Evolutionary conservation across 805 yeast species (phyloP), one percentile per base, ranked within the genome.

Genomic region (Candida cerambycidarum): DNA sequence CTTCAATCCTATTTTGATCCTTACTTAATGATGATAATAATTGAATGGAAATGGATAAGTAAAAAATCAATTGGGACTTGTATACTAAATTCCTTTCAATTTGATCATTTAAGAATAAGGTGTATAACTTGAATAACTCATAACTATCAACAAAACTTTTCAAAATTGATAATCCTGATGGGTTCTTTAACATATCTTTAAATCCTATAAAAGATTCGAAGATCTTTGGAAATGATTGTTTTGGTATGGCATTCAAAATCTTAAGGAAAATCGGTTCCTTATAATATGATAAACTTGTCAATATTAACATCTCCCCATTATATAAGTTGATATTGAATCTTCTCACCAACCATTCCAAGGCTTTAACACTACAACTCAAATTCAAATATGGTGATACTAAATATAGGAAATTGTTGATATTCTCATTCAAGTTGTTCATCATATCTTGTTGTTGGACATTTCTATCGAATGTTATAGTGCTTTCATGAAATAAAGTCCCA

Each of bases 341-440:
- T 67, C 99, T 83, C 14, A 93, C 83, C 17, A 90, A 79, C 99
- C 99, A 93, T 69, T 93, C 99, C 10, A 89, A 72, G 4, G 97
- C 92, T 53, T 83, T 82, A 38, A 88, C 56, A 2, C 97, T 76
- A 17, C 95, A 87, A 16, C 81, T 75, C 41, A 89, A 65, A 49
- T 80, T 76, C 76, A 92, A 80, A 61, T 82, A 82, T 2, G 95
- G 88, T 3, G 95, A 82, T 8, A 82, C 71, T 51, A 92, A 70
- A 45, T 83, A 74, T 46, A 93, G 66, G 57, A 87, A 92, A 10
- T 82, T 82, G 46, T 79, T 78, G 39, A 92, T 78, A 23, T 93
- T 90, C 44, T 73, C 75, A 56, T 89, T 82, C 45, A 95, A 69
- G 51, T 81, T 81, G n/a, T 72, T 78, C 45, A 83, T 76, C 53